Evolutionary conservation across 106 monocot genomes (phyloP).

Genomic region (Apostasia shenzhenica): DNA sequence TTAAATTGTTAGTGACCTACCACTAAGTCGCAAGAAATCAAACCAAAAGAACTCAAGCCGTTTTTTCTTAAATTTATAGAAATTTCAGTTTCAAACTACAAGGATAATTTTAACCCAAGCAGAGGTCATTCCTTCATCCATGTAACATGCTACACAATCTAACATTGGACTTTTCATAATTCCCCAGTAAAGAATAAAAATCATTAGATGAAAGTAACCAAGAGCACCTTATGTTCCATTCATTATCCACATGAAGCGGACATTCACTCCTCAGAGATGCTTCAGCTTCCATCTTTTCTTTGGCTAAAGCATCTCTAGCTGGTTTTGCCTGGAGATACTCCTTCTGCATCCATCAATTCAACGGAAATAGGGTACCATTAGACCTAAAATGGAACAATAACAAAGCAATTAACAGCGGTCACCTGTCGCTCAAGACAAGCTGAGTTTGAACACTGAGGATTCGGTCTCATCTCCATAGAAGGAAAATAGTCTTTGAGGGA

Average conservation of each 20-base stretch:
- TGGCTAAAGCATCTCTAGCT: constrained; percentile 76
- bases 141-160: not conserved
- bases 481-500: constrained; percentile 92
- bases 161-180: not conserved
- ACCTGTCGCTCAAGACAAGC: constrained; percentile 93
- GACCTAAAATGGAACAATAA: not conserved
- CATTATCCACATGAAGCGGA: constrained; percentile 85
- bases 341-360: constrained; percentile 38
- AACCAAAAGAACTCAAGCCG: no score
- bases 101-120: not conserved
- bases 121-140: not conserved
- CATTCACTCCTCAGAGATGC: constrained; percentile 26
- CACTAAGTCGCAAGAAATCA: no score
- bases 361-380: not conserved
- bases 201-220: not conserved
- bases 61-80: not conserved
- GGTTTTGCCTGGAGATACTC: constrained; percentile 77
- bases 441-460: constrained; percentile 83
- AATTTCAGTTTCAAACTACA: not conserved
- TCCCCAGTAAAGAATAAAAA: not conserved
- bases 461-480: constrained; percentile 94
- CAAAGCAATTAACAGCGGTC: not conserved
- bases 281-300: constrained; percentile 74
- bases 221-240: constrained; percentile 89
- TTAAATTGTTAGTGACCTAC: no score